A percentile compares a stretch with the other conserved stretches of the same genome.
Evolutionary conservation across 768 basidiomycete genomes (phyloP).

Genomic region (Clavaria fumosa): DNA sequence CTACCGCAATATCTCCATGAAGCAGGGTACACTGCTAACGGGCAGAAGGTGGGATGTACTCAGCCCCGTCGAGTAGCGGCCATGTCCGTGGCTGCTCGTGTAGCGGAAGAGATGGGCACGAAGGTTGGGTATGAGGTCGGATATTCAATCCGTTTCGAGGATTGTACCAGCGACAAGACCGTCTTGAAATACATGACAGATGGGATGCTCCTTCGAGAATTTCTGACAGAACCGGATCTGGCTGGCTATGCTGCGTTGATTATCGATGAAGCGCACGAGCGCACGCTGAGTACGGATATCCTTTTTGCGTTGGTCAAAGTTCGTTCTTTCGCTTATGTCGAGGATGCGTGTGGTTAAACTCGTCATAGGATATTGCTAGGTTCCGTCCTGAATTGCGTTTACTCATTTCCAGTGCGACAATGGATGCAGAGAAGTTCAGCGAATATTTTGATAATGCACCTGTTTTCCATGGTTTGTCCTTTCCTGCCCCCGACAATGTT

Average conservation of each 20-base stretch:
- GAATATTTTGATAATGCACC: slow-evolving; percentile 96
- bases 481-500: not conserved
- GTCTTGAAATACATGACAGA: slow-evolving; percentile 99
- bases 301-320: slow-evolving; percentile 98
- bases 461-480: slow-evolving; percentile 68
- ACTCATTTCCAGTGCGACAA: slow-evolving; percentile 90
- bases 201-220: slow-evolving; percentile 94
- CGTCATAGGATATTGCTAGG: slow-evolving; percentile 75
- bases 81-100: slow-evolving; percentile 98
- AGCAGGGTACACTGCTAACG: slow-evolving; percentile 82
- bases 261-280: slow-evolving; percentile 97
- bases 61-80: slow-evolving; percentile 98
- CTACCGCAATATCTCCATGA: slow-evolving; percentile 97
- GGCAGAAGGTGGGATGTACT: slow-evolving; percentile 87
- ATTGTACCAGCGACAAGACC: slow-evolving; percentile 98
- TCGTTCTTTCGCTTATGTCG: slow-evolving; percentile 22
- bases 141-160: slow-evolving; percentile 99
- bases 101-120: slow-evolving; percentile 96
- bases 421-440: slow-evolving; percentile 97
- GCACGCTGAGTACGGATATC: slow-evolving; percentile 96
- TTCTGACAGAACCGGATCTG: slow-evolving; percentile 92
- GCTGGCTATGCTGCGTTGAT: slow-evolving; percentile 91
- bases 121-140: slow-evolving; percentile 97
- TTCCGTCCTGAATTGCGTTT: slow-evolving; percentile 90
- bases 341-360: slow-evolving; percentile 16